A percentile compares a stretch with the other conserved stretches of the same genome.
phyloP scores from a whole-genome alignment of 805 yeast species.

The Candida oleophila region DNA sequence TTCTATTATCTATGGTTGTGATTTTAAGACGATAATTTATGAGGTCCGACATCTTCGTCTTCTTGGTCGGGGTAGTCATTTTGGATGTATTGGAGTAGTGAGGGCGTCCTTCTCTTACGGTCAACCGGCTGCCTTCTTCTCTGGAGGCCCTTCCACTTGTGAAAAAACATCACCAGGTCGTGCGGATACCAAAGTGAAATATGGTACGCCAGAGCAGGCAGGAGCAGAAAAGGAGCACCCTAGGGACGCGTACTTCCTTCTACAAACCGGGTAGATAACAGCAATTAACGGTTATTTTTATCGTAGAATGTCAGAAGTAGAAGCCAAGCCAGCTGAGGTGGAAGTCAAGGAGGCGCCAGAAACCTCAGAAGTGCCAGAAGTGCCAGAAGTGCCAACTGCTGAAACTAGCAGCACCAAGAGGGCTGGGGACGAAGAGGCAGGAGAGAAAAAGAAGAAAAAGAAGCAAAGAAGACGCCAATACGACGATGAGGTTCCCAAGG shows the following conservation, averaged over 20 bases:
- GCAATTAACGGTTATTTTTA: neutral
- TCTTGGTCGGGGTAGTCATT: slow-evolving; percentile 24
- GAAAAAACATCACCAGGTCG: neutral
- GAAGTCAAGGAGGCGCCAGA: slow-evolving; percentile 13
- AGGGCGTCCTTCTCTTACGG: no score
- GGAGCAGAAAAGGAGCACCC: neutral
- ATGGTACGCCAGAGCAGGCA: neutral
- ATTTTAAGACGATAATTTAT: slow-evolving; percentile 73
- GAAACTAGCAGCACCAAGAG: slow-evolving; percentile 8
- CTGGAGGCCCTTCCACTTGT: neutral
- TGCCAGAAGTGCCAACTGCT: slow-evolving; percentile 5
- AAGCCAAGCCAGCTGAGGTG: slow-evolving; percentile 2
- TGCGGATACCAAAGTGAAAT: neutral
- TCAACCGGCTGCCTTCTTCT: no score
- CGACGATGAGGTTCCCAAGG: slow-evolving; percentile 56
- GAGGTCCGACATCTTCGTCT: slow-evolving; percentile 58
- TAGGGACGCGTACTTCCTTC: neutral
- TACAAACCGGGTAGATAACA: neutral
- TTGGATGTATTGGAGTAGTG: neutral
- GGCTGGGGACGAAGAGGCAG: slow-evolving; percentile 12
- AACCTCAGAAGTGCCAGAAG: slow-evolving; percentile 13
- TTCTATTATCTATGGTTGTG: slow-evolving; percentile 73
- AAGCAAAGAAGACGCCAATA: slow-evolving; percentile 59
- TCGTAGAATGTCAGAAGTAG: slow-evolving; percentile 3
- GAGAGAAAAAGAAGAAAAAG: slow-evolving; percentile 39